phyloP scores from a whole-genome alignment of 352 stramenopile species.

The Thalassiosira exigua region DNA sequence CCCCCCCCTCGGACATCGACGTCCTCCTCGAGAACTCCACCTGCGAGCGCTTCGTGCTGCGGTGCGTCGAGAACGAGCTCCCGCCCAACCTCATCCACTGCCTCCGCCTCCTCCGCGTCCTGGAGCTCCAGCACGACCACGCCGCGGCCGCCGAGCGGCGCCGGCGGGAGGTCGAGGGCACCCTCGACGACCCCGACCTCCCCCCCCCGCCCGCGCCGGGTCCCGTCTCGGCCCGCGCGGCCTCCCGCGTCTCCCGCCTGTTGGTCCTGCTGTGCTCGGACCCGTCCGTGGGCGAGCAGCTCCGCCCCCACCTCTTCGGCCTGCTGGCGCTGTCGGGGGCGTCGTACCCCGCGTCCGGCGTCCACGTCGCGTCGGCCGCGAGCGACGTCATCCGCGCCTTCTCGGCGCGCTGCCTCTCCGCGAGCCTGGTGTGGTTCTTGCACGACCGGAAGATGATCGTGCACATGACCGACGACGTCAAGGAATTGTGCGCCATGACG shows the following conservation, averaged over 20 bases:
- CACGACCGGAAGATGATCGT: constrained; percentile 86
- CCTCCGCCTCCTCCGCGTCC: constrained; percentile 77
- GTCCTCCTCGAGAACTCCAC: constrained; percentile 72
- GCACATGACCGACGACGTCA: constrained; percentile 87
- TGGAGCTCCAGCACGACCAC: constrained; percentile 83
- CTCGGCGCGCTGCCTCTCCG: constrained; percentile 67
- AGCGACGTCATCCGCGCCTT: constrained; percentile 82
- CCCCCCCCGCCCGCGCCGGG: constrained; percentile 3
- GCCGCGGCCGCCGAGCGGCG: constrained; percentile 5
- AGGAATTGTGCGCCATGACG: constrained; percentile 78
- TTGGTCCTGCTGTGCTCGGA: constrained; percentile 76
- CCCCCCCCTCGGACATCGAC: constrained; percentile 68
- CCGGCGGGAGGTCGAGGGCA: constrained; percentile 25
- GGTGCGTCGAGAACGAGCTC: constrained; percentile 85
- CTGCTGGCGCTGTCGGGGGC: constrained; percentile 77
- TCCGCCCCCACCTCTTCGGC: constrained; percentile 84
- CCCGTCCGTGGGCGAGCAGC: constrained; percentile 77
- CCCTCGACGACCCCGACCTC: constrained; percentile 5
- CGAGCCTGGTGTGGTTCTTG: constrained; percentile 80
- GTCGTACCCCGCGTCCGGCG: constrained; percentile 70
- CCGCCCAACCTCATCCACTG: constrained; percentile 86
- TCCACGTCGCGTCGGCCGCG: constrained; percentile 76
- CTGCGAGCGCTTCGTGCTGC: constrained; percentile 77
- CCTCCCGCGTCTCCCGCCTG: constrained; percentile 70
- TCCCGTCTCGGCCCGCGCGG: constrained; percentile 56